Evolutionary conservation across 306 rosid species (phyloP).

Genomic region (Datisca glomerata): DNA sequence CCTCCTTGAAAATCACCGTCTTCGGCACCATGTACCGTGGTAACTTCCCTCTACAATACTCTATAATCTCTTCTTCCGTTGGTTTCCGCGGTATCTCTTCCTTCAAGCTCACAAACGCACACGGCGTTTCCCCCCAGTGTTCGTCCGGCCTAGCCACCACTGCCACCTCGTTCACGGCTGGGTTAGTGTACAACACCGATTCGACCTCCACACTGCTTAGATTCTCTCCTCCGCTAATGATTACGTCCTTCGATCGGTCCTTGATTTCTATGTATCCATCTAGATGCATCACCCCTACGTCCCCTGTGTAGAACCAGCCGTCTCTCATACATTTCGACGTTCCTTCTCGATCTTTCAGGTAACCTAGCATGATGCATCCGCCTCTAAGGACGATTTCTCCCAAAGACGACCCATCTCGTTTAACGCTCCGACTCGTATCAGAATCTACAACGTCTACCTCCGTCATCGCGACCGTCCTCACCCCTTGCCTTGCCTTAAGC

Average conservation of each 20-base stretch:
- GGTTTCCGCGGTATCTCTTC: neutral
- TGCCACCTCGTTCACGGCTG: slow-evolving; percentile 6
- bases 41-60: slow-evolving; percentile 35
- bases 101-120: slow-evolving; percentile 19
- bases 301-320: slow-evolving; percentile 55
- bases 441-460: slow-evolving; percentile 37
- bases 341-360: slow-evolving; percentile 26
- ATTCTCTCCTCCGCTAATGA: slow-evolving; percentile 63
- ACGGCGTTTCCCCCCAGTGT: slow-evolving; percentile 10
- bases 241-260: slow-evolving; percentile 51
- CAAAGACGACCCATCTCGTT: slow-evolving; percentile 20
- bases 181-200: slow-evolving; percentile 10
- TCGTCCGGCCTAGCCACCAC: slow-evolving; percentile 9
- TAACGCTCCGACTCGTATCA: slow-evolving; percentile 18
- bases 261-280: slow-evolving; percentile 60
- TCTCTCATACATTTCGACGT: slow-evolving; percentile 26
- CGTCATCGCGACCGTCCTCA: slow-evolving; percentile 2
- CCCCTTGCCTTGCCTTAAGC: slow-evolving; percentile 22
- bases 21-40: slow-evolving; percentile 69
- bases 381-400: slow-evolving; percentile 49
- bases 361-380: slow-evolving; percentile 43
- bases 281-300: slow-evolving; percentile 43
- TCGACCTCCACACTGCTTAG: slow-evolving; percentile 67
- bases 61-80: slow-evolving; percentile 36
- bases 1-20: slow-evolving; percentile 53